Evolutionary conservation across 176 grass and related monocot species (phyloP).

Genomic region (Puccinellia tenuiflora): DNA sequence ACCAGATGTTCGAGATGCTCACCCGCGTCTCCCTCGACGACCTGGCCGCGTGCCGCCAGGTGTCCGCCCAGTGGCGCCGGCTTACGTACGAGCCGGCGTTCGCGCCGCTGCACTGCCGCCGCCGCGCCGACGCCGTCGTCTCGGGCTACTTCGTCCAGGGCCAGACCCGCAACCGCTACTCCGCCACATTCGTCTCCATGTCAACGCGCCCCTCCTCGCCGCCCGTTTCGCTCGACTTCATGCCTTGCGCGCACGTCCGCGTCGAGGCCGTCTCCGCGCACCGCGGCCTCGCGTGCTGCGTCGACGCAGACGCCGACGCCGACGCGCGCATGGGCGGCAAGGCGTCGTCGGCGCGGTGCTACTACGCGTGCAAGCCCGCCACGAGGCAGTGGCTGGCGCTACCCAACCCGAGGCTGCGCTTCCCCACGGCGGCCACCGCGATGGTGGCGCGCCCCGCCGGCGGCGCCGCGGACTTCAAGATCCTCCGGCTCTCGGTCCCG

Average conservation of each 20-base stretch:
- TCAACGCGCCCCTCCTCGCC: background rate
- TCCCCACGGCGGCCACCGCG: background rate
- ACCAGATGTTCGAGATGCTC: constrained; percentile 40
- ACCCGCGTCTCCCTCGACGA: constrained; percentile 35
- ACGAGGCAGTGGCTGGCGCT: constrained; percentile 36
- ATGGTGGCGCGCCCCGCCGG: constrained; percentile 5
- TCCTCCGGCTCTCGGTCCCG: constrained; percentile 23
- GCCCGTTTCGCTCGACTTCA: constrained; percentile 25
- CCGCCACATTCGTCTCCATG: constrained; percentile 32
- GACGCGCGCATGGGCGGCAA: background rate
- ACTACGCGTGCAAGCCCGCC: constrained; percentile 47
- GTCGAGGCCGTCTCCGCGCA: constrained; percentile 31
- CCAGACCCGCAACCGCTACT: constrained; percentile 8
- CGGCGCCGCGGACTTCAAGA: constrained; percentile 12
- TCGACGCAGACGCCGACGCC: background rate
- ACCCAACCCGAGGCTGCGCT: constrained; percentile 30
- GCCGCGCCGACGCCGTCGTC: constrained; percentile 22
- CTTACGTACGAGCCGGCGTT: constrained; percentile 38
- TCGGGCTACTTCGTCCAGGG: constrained; percentile 37
- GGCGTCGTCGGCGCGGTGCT: background rate
- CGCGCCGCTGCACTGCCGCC: constrained; percentile 24
- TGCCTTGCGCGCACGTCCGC: constrained; percentile 20
- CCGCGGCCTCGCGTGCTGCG: constrained; percentile 39
- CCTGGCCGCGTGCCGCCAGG: constrained; percentile 30
- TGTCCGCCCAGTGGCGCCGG: constrained; percentile 12